Base-by-base conservation (phyloP, 2,329 filamentous ascomycete genomes). In the Cadophora gregata region DNA sequence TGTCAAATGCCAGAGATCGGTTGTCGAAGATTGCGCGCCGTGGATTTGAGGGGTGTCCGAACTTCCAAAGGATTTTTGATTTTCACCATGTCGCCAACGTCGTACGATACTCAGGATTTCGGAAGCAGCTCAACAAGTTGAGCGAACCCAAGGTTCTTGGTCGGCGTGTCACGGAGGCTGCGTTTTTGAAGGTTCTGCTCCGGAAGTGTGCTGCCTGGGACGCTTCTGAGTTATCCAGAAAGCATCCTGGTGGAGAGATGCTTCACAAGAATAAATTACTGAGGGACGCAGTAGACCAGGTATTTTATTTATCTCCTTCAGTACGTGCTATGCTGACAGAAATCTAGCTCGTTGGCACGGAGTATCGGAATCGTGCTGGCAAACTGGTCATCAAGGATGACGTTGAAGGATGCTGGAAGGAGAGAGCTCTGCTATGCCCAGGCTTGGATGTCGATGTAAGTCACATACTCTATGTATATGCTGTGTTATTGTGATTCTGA, bases 341-440 rank as follows among this genome's bases (percentile, higher is more conserved):
- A 36, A 36, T 36, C 31, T 12, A 36, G 31, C 31, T 36, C 12
- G 12, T 12, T 6, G 38, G 38, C 16, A 42, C 38, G 8, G 38
- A 12, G 38, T 42, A 42, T 12, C 31, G 12, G 12, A 36, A 36
- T 36, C 5, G 12, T 5, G 31, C 31, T 36, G 31, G 31, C 12
- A 5, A 36, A 36, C 6, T 42, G 8, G 14, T 16, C 14, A 4
- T 16, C 4, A 29, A 16, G 25, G 29, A 36, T 21, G 29, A 55
- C 29, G 51, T 55, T 9, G 51, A 55, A 21, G 51, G 16, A 21
- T 55, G 36, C 29, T 55, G 51, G 29, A 55, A 55, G 29, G 16
- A 51, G 6, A 55, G 51, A 33, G 51, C 5, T 3, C 16, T 9
- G 14, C 19, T 55, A 2, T 33, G 19, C 3, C 51, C 51, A 5